A percentile compares a stretch with the other conserved stretches of the same genome.
Evolutionary conservation across 108 stramenopile genomes (phyloP).

Genomic region (Stephanodiscus triporus): DNA sequence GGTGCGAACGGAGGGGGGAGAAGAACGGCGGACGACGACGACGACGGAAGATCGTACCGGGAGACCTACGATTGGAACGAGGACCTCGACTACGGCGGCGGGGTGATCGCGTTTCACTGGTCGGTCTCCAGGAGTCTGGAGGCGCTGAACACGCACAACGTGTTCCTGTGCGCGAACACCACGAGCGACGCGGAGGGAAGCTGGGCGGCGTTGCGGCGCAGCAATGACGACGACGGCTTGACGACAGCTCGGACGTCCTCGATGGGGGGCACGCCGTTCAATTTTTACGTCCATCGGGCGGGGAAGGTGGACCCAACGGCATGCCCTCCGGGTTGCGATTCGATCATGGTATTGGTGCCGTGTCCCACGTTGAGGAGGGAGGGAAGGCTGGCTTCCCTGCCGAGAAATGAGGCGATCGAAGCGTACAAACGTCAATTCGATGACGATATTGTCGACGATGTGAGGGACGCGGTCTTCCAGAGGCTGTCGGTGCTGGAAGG

Average conservation of each 20-base stretch:
- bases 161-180: slow-evolving; percentile 70
- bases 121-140: slow-evolving; percentile 60
- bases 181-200: slow-evolving; percentile 58
- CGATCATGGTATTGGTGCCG: slow-evolving; percentile 88
- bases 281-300: slow-evolving; percentile 92
- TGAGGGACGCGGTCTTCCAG: slow-evolving; percentile 58
- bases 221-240: slow-evolving; percentile 1
- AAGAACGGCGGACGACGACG: background rate
- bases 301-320: slow-evolving; percentile 75
- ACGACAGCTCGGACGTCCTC: background rate
- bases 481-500: slow-evolving; percentile 62
- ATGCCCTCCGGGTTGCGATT: slow-evolving; percentile 77
- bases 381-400: slow-evolving; percentile 40
- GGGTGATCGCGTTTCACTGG: slow-evolving; percentile 86
- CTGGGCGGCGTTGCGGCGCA: slow-evolving; percentile 62
- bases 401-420: slow-evolving; percentile 58
- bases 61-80: slow-evolving; percentile 79
- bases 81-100: slow-evolving; percentile 71
- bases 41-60: slow-evolving; percentile 10
- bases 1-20: background rate
- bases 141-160: slow-evolving; percentile 87
- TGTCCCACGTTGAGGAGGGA: slow-evolving; percentile 57
- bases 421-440: slow-evolving; percentile 72
- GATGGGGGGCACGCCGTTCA: slow-evolving; percentile 58
- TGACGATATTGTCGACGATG: slow-evolving; percentile 35